Evolutionary conservation across 2,329 filamentous ascomycete species (phyloP), one percentile per base, ranked within the genome.

Genomic region (Exophiala spinifera): DNA sequence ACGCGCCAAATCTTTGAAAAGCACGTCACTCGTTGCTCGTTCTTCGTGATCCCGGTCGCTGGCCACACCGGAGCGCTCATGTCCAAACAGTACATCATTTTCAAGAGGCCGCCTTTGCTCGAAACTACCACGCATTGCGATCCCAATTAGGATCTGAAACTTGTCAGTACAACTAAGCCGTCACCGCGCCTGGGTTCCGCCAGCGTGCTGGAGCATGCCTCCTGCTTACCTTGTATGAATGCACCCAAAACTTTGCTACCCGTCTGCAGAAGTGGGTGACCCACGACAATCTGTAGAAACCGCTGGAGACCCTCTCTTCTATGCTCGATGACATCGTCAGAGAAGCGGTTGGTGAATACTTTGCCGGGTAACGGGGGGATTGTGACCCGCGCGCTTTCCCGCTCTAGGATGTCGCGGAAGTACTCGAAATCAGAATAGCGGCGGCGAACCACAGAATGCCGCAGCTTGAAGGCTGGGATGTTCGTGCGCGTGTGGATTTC

Each of bases 391-490:
- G 91, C 91, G 65, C 84, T 89, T 76, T 99, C 94, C 64, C 94
- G 86, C 82, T 99, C 94, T 57, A 99, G 83, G 61, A 97, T 95
- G 73, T 99, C 94, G 69, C 94, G 89, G 74, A 99, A 99, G 76
- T 96, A 92, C 76, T 99, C 94, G 72, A 99, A 99, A 74, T 99
- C 94, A 53, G 88, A 94, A 79, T 99, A 99, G 49, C 94, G 89
- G 60, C 94, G 86, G 64, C 91, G 90, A 59, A 99, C 94, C 64
- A 85, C 84, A 61, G 86, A 91, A 70, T 88, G 83, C 63, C 91
- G 90, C 65, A 96, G 85, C 78, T 97, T 97, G 82, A 99, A 99
- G 65, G 94, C 91, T 55, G 94, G 94, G 69, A 99, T 99, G 77
- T 99, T 99, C 75, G 94, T 99, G 66, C 89, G 87, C 78, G 94